Evolutionary conservation across 2,329 filamentous ascomycete species (phyloP), one percentile per base, ranked within the genome.

Genomic region (Aspergillus fumigatus): DNA sequence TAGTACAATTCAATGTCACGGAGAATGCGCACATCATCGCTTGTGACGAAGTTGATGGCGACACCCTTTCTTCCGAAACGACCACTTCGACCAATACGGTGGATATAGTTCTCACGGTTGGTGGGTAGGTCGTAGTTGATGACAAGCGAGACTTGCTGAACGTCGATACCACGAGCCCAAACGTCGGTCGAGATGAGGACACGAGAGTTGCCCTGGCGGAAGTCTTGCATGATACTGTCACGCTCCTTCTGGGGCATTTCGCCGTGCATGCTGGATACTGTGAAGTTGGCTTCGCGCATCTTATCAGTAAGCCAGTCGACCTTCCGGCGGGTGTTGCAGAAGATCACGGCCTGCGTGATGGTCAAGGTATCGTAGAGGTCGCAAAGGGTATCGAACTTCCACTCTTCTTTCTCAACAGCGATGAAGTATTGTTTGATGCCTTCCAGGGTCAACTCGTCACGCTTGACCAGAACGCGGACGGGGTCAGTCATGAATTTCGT

Each of bases 401-500:
- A 99, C 74, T 97, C 94, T 76, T 99, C 94, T 81, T 97, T 97
- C 77, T 99, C 94, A 21, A 97, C 94, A 1, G 94, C 94, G 68
- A 99, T 97, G 74, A 97, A 99, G 81, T 97, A 99, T 75, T 99
- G 94, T 80, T 97, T 97, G 52, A 99, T 82, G 56, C 94, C 94
- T 78, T 97, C 94, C 51, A 99, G 85, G 2, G 94, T 99, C 81
- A 99, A 80, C 75, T 99, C 94, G 76, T 97, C 94, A 87, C 92
- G 92, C 86, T 97, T 97, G 74, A 97, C 93, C 26, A 97, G 84
- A 70, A 97, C 96, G 64, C 93, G 89, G 48, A 97, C 93, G 0
- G 93, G 93, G 69, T 97, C 93, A 26, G 91, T 96, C 94, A 99
- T 99, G 83, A 99, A 99, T 77, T 97, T 97, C 65, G 93, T 97